Evolutionary conservation across 129 eudicot genomes (phyloP).

Genomic region (Calendula officinalis): DNA sequence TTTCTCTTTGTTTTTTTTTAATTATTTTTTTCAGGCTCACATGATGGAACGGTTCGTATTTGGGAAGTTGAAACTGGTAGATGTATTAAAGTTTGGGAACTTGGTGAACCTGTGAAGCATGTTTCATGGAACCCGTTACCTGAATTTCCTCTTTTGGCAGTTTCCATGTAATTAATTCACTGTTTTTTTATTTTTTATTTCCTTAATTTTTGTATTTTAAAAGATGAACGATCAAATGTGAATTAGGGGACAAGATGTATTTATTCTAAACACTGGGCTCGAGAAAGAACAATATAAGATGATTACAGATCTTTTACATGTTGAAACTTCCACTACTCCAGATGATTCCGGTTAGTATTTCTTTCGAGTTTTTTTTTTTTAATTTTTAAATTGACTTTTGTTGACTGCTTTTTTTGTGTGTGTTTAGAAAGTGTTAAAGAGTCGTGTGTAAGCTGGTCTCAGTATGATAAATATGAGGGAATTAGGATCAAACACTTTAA

Average conservation of each 20-base stretch:
- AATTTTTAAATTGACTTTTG: background rate
- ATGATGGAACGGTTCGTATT: slow-evolving; percentile 77
- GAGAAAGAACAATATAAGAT: slow-evolving; percentile 58
- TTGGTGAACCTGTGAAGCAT: slow-evolving; percentile 64
- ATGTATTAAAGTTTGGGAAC: slow-evolving; percentile 75
- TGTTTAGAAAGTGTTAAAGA: slow-evolving; percentile 37
- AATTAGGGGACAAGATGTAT: slow-evolving; percentile 75
- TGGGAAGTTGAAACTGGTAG: slow-evolving; percentile 97
- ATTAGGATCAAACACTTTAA: slow-evolving; percentile 78
- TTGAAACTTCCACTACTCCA: slow-evolving; percentile 39
- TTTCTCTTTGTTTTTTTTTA: background rate
- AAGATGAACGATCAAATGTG: background rate
- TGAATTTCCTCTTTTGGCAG: slow-evolving; percentile 79
- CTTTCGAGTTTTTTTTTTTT: background rate
- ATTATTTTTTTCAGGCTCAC: slow-evolving; percentile 50
- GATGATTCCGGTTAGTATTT: slow-evolving; percentile 75
- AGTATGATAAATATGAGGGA: slow-evolving; percentile 64
- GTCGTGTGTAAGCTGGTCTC: slow-evolving; percentile 62
- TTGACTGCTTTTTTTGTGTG: background rate
- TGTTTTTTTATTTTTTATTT: background rate
- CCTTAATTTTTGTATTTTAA: background rate
- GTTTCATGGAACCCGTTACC: slow-evolving; percentile 95
- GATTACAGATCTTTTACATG: slow-evolving; percentile 63
- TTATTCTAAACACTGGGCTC: slow-evolving; percentile 65
- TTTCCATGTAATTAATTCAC: slow-evolving; percentile 51